Evolutionary conservation across 352 stramenopile genomes (phyloP).

Genomic region (Aphanomyces stellatus): DNA sequence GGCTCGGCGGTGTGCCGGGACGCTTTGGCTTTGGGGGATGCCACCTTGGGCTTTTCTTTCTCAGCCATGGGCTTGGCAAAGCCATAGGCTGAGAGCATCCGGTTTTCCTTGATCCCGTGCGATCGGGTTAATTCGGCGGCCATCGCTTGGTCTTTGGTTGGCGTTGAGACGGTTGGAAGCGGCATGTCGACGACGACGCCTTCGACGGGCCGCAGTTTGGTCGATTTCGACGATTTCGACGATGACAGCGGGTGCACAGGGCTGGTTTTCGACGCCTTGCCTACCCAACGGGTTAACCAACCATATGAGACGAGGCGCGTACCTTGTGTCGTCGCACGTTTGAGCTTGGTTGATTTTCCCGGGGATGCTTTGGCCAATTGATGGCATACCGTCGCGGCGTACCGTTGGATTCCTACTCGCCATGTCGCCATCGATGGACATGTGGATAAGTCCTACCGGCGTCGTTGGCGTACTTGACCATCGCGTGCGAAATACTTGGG

Average conservation of each 20-base stretch:
- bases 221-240: too few relatives aligned
- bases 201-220: neutral
- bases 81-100: slow-evolving; percentile 4
- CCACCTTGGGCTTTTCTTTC: too few relatives aligned
- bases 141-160: neutral
- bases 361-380: neutral
- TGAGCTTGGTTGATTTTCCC: neutral
- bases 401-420: slow-evolving; percentile 1
- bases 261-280: too few relatives aligned
- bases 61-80: slow-evolving; percentile 7
- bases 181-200: slow-evolving; percentile 4
- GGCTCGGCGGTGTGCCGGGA: too few relatives aligned
- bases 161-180: neutral
- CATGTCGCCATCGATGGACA: neutral
- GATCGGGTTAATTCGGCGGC: neutral
- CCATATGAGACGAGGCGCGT: too few relatives aligned
- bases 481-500: slow-evolving; percentile 9
- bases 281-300: too few relatives aligned
- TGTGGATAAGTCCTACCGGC: neutral
- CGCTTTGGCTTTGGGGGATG: too few relatives aligned
- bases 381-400: slow-evolving; percentile 15
- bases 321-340: neutral
- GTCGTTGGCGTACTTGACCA: slow-evolving; percentile 15
- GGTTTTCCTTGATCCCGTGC: neutral
- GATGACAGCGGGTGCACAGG: too few relatives aligned